phyloP scores from a whole-genome alignment of 495 filamentous ascomycete genomes.

The Aspergillus funiculosus region DNA sequence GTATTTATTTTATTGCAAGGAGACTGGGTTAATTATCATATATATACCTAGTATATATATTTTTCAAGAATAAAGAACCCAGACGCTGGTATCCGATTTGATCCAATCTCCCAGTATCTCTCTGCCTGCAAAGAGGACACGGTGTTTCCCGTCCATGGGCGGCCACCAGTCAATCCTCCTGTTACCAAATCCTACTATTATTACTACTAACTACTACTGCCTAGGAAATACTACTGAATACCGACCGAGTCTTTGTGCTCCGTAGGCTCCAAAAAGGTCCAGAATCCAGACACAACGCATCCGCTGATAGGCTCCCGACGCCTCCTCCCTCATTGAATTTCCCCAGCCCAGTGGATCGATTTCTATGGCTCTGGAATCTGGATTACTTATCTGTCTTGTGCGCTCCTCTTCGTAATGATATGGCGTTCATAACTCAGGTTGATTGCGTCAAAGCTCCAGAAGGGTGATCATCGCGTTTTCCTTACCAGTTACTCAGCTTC shows the following conservation, averaged over 20 bases:
- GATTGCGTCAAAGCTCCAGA: constrained; percentile 9
- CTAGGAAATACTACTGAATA: constrained; percentile 1
- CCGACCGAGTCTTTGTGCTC: constrained; percentile 1
- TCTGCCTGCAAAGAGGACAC: constrained; percentile 38
- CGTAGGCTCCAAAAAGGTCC: constrained; percentile 11
- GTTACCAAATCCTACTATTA: constrained; percentile 8
- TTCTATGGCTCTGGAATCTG: constrained; percentile 12
- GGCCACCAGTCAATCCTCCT: constrained; percentile 3
- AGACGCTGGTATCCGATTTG: background rate
- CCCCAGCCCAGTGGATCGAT: constrained; percentile 21
- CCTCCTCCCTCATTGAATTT: constrained; percentile 1
- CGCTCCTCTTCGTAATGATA: background rate
- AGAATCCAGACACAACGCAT: constrained; percentile 6
- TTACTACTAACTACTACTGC: constrained; percentile 7
- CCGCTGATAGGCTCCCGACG: constrained; percentile 22
- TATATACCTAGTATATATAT: background rate
- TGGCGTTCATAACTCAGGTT: background rate
- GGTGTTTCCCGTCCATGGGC: constrained; percentile 31
- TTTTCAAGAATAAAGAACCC: no score
- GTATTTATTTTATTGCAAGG: background rate
- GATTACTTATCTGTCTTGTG: constrained; percentile 12
- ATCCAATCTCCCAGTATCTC: constrained; percentile 12
- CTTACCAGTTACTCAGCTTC: no score
- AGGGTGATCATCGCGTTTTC: no score
- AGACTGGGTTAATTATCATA: background rate